phyloP scores from a whole-genome alignment of 163 green algal genomes.

The Trebouxia gelatinosa region DNA sequence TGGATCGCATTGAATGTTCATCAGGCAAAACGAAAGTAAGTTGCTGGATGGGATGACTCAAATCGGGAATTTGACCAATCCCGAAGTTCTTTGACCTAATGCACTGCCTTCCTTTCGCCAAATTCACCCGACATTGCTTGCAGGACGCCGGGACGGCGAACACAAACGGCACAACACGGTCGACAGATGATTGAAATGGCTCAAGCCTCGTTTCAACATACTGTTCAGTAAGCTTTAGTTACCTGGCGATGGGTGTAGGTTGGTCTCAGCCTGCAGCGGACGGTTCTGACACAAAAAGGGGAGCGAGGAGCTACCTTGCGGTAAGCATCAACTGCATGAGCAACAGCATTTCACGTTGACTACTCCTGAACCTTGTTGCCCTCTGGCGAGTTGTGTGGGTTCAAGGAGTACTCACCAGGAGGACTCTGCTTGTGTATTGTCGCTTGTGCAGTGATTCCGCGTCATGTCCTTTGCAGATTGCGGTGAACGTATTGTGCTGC shows the following conservation, averaged over 20 bases:
- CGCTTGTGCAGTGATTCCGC: too few relatives aligned
- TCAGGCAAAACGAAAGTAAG: too few relatives aligned
- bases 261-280: neutral
- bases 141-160: too few relatives aligned
- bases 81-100: too few relatives aligned
- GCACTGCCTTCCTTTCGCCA: too few relatives aligned
- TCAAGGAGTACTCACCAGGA: too few relatives aligned
- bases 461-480: too few relatives aligned
- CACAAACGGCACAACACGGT: neutral
- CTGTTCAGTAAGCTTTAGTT: neutral
- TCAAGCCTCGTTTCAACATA: slow-evolving; percentile 73
- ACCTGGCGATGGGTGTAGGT: neutral
- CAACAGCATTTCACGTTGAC: slow-evolving; percentile 99
- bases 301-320: slow-evolving; percentile 80
- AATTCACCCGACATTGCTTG: too few relatives aligned
- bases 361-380: neutral
- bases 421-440: slow-evolving; percentile 80
- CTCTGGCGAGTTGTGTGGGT: neutral
- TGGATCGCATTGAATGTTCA: too few relatives aligned
- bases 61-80: too few relatives aligned
- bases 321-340: slow-evolving; percentile 73
- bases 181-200: slow-evolving; percentile 81
- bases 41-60: too few relatives aligned
- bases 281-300: slow-evolving; percentile 90
- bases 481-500: too few relatives aligned